Evolutionary conservation across 176 grass and related monocot genomes (phyloP).

Genomic region (Microstegium vimineum): DNA sequence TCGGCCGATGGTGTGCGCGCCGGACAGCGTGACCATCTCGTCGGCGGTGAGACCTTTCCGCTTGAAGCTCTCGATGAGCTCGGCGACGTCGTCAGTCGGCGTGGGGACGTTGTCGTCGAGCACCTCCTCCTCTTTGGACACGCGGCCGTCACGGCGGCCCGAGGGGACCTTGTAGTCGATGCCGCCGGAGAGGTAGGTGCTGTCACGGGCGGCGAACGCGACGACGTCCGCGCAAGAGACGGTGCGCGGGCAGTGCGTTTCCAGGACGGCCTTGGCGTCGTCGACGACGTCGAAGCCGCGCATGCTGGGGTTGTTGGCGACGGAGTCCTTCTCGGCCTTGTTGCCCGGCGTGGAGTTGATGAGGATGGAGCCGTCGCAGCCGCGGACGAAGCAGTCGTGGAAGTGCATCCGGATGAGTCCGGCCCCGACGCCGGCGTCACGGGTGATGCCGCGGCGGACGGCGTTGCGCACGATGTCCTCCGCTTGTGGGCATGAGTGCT

Average conservation of each 20-base stretch:
- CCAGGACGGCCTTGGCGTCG: constrained; percentile 47
- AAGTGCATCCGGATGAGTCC: constrained; percentile 72
- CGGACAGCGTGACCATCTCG: constrained; percentile 44
- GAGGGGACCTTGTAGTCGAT: constrained; percentile 27
- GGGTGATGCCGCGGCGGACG: constrained; percentile 29
- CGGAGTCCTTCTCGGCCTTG: constrained; percentile 32
- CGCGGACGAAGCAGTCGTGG: constrained; percentile 80
- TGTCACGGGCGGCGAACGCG: constrained; percentile 51
- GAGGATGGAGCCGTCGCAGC: constrained; percentile 52
- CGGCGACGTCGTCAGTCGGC: not conserved
- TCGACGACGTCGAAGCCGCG: constrained; percentile 50
- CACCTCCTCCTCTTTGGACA: constrained; percentile 22
- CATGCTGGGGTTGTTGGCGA: constrained; percentile 49
- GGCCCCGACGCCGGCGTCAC: constrained; percentile 42
- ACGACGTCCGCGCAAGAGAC: constrained; percentile 65
- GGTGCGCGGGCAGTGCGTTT: constrained; percentile 42
- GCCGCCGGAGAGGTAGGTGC: constrained; percentile 22
- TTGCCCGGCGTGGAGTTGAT: constrained; percentile 37
- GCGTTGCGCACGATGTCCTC: constrained; percentile 65
- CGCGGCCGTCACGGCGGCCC: constrained; percentile 48
- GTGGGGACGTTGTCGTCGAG: constrained; percentile 23
- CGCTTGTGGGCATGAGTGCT: constrained; percentile 44
- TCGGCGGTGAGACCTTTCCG: not conserved
- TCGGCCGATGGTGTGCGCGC: constrained; percentile 39
- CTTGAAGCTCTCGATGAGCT: constrained; percentile 18